Evolutionary conservation across 2,329 filamentous ascomycete genomes (phyloP).

Genomic region (Aureobasidium zeae): DNA sequence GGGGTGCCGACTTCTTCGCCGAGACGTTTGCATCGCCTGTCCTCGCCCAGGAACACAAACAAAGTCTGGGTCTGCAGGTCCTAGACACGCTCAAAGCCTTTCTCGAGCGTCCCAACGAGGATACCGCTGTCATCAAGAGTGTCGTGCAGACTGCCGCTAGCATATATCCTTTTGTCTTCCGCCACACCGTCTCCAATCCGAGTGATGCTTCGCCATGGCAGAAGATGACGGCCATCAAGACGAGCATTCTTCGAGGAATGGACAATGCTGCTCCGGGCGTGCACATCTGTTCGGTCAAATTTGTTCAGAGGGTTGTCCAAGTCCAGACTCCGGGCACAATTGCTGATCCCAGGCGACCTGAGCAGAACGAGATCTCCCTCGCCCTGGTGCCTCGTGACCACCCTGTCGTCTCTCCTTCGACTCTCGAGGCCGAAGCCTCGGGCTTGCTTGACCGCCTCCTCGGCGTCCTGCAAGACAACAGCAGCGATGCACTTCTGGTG

Average conservation of each 20-base stretch:
- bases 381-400: slow-evolving; percentile 78
- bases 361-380: slow-evolving; percentile 75
- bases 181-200: slow-evolving; percentile 83
- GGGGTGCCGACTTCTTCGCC: slow-evolving; percentile 91
- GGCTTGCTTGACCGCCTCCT: slow-evolving; percentile 85
- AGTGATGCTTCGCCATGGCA: slow-evolving; percentile 78
- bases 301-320: slow-evolving; percentile 84
- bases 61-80: slow-evolving; percentile 64
- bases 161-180: slow-evolving; percentile 84
- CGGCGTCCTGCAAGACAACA: slow-evolving; percentile 73
- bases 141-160: slow-evolving; percentile 82
- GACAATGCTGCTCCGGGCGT: slow-evolving; percentile 67
- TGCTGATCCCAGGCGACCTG: slow-evolving; percentile 67
- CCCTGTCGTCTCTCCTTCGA: slow-evolving; percentile 64
- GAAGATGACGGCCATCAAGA: slow-evolving; percentile 79
- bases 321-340: slow-evolving; percentile 81
- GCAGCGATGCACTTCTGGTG: slow-evolving; percentile 76
- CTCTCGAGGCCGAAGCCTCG: slow-evolving; percentile 84
- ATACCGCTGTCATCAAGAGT: slow-evolving; percentile 72
- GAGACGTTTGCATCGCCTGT: slow-evolving; percentile 94
- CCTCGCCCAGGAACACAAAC: slow-evolving; percentile 68
- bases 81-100: slow-evolving; percentile 59
- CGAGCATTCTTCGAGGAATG: slow-evolving; percentile 80
- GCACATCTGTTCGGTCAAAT: slow-evolving; percentile 93
- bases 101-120: slow-evolving; percentile 49